Base-by-base conservation (phyloP, 139 green algal species). In the Penium margaritaceum region DNA sequence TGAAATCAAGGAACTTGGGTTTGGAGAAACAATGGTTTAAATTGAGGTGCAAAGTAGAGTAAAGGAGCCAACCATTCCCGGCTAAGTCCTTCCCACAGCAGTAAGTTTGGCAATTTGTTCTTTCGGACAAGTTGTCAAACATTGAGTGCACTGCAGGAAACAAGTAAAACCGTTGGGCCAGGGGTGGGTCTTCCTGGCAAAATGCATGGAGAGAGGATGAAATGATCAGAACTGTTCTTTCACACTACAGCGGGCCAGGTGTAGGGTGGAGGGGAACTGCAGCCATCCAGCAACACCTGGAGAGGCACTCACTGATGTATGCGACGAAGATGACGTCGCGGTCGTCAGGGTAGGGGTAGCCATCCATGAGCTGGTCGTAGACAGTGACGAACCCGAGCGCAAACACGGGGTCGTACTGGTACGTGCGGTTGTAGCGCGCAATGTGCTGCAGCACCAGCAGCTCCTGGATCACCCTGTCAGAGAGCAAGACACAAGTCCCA, bases 281-380 rank as follows among this genome's bases (percentile, higher is more conserved):
- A n/a, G 27, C 7, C 3, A n/a, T 0, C 47, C 14, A 5, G 19
- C 17, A 17, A 27, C 14, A 24, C 14, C 19, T 0, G 15, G 0
- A n/a, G 21, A 19, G 7, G 27, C 46, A 60, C 17, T 24, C 12
- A 70, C 46, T 33, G 39, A 84, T 58, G 68, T 82, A 85, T 4
- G 80, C 77, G 27, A 33, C 27, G 58, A 87, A 87, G 60, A 87
- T 84, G 29, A 39, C 63, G 6, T 71, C 72, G 24, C 70, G 58
- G 34, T 79, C 63, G 12, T 74, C 77, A 2, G 55, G 82, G 1
- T 19, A 30, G 41, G 33, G 35, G 63, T 80, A 87, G 35, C 75
- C 81, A 33, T 85, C 83, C 61, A 88, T 84, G 38, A 88, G 43
- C 63, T 84, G 76, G 57, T 88, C 83, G 62, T 64, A 88, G 33